phyloP scores from a whole-genome alignment of 1,139 yeast species.

The Kodamaea arcana region DNA sequence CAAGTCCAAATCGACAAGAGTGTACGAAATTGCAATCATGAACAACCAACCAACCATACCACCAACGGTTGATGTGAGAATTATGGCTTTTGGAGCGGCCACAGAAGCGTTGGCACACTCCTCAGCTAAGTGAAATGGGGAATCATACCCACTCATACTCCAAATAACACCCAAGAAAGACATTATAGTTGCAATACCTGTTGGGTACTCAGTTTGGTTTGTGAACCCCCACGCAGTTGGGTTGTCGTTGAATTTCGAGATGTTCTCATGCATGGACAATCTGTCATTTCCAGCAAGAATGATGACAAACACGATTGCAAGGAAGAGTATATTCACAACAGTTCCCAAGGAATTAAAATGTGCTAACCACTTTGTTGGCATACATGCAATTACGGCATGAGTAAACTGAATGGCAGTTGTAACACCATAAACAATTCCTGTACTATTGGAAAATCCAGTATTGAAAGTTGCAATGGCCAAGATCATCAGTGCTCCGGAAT shows the following conservation, averaged over 20 bases:
- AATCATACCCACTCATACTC: slow-evolving; percentile 76
- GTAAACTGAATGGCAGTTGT: slow-evolving; percentile 45
- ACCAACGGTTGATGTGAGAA: slow-evolving; percentile 58
- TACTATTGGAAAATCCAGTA: slow-evolving; percentile 14
- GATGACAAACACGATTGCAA: slow-evolving; percentile 53
- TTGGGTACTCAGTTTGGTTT: slow-evolving; percentile 66
- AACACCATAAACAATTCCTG: slow-evolving; percentile 20
- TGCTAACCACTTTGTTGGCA: slow-evolving; percentile 56
- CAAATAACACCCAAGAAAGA: slow-evolving; percentile 65
- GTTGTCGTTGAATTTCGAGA: slow-evolving; percentile 47
- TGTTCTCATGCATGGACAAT: slow-evolving; percentile 23
- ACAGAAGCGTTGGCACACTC: slow-evolving; percentile 64
- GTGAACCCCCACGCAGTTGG: slow-evolving; percentile 51
- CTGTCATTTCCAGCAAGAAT: slow-evolving; percentile 54
- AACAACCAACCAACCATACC: slow-evolving; percentile 61
- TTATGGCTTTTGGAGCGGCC: slow-evolving; percentile 66
- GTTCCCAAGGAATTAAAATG: slow-evolving; percentile 54
- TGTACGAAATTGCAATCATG: slow-evolving; percentile 64
- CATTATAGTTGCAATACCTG: slow-evolving; percentile 58
- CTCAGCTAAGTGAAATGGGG: slow-evolving; percentile 71
- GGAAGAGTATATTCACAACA: slow-evolving; percentile 44
- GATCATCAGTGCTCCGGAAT: slow-evolving; percentile 57
- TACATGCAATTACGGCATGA: slow-evolving; percentile 48
- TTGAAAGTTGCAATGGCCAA: slow-evolving; percentile 45
- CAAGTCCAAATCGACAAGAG: slow-evolving; percentile 50